Conservation (phyloP, 106 monocot species). For the Dioscorea alata region DNA sequence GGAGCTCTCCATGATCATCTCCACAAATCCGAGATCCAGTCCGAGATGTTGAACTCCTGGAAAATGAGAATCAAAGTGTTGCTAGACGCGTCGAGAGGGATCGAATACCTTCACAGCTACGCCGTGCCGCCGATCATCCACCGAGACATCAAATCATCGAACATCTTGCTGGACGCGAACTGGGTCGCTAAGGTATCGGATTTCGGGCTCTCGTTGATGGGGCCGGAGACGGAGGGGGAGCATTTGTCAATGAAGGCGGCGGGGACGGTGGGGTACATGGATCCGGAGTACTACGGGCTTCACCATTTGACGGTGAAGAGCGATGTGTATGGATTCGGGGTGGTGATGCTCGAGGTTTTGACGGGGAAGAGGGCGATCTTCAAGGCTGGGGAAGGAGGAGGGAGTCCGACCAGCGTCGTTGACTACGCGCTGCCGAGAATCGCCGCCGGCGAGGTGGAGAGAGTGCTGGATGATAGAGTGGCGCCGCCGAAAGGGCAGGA, state of each 20-base stretch:
- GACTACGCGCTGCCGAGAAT: slow-evolving; percentile 65
- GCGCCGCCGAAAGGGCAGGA: slow-evolving; percentile 20
- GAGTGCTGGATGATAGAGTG: slow-evolving; percentile 47
- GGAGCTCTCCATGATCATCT: slow-evolving; percentile 55
- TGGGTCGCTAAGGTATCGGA: slow-evolving; percentile 76
- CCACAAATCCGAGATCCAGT: slow-evolving; percentile 8
- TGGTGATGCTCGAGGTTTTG: slow-evolving; percentile 76
- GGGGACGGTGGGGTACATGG: slow-evolving; percentile 92
- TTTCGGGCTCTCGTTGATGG: slow-evolving; percentile 71
- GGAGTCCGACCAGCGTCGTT: slow-evolving; percentile 52
- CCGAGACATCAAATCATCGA: slow-evolving; percentile 68
- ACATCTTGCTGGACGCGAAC: slow-evolving; percentile 51
- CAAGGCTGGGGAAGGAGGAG: slow-evolving; percentile 23
- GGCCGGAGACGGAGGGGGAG: slow-evolving; percentile 21
- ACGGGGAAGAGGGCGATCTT: slow-evolving; percentile 62
- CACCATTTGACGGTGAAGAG: slow-evolving; percentile 77
- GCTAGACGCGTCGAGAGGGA: slow-evolving; percentile 46
- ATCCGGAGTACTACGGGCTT: slow-evolving; percentile 89
- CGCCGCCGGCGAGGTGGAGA: slow-evolving; percentile 34
- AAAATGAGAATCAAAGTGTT: slow-evolving; percentile 44
- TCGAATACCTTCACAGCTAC: slow-evolving; percentile 63
- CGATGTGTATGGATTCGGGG: slow-evolving; percentile 82
- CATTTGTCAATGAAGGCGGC: slow-evolving; percentile 42
- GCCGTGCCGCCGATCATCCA: slow-evolving; percentile 62
- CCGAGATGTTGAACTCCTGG: slow-evolving; percentile 31